These are phyloP conservation scores for Amaranthus cruentus DNA, from an alignment of 148 eudicot genomes.

Conservation along the genomic window DNA sequence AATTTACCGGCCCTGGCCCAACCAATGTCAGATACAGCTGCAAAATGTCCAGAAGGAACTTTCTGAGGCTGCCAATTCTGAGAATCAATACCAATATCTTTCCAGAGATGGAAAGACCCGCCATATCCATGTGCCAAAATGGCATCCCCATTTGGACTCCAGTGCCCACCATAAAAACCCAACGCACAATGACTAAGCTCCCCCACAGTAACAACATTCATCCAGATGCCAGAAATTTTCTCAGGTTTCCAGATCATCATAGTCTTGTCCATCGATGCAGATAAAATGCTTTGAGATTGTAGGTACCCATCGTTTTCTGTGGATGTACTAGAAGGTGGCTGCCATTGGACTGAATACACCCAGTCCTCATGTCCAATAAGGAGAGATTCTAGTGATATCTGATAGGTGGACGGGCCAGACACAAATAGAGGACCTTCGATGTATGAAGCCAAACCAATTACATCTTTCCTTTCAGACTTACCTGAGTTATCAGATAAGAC, in stretches of 20 bases:
- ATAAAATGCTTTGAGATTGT: slow-evolving; percentile 76
- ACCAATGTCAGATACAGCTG: slow-evolving; percentile 67
- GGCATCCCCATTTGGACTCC: slow-evolving; percentile 74
- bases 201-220: slow-evolving; percentile 96
- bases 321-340: slow-evolving; percentile 55
- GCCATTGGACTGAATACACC: slow-evolving; percentile 98
- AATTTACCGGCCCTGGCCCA: slow-evolving; percentile 83
- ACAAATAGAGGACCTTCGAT: slow-evolving; percentile 81
- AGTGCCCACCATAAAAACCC: slow-evolving; percentile 96
- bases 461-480: slow-evolving; percentile 34
- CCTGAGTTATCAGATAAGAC: slow-evolving; percentile 37
- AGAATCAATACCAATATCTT: slow-evolving; percentile 55
- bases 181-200: slow-evolving; percentile 95
- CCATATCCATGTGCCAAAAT: slow-evolving; percentile 99
- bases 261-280: slow-evolving; percentile 98
- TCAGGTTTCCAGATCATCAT: slow-evolving; percentile 99
- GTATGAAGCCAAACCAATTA: slow-evolving; percentile 66
- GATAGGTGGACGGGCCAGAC: slow-evolving; percentile 66
- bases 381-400: slow-evolving; percentile 81
- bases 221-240: slow-evolving; percentile 89
- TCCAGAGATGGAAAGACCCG: slow-evolving; percentile 97
- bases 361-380: slow-evolving; percentile 98
- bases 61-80: slow-evolving; percentile 89
- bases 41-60: slow-evolving; percentile 91
- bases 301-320: slow-evolving; percentile 33